These are phyloP conservation scores for Sungouiozyma ichnusensis DNA, from an alignment of 805 yeast genomes.

Conservation along the genomic window DNA sequence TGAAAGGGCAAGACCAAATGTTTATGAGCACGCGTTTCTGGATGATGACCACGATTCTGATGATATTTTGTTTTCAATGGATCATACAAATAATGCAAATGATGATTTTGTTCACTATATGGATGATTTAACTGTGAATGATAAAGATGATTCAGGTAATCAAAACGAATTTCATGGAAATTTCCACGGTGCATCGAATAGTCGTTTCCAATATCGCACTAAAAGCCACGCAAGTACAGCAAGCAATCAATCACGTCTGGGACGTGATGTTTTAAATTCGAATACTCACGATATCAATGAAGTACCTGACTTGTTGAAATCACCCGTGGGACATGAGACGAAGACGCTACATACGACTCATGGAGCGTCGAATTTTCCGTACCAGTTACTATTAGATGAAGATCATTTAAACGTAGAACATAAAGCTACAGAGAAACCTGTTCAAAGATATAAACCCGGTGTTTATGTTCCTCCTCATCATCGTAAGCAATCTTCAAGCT, in stretches of 20 bases:
- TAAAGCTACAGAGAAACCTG: neutral
- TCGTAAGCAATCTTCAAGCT: constrained; percentile 28
- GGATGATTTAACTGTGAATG: constrained; percentile 15
- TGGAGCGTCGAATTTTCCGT: neutral
- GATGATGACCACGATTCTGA: constrained; percentile 22
- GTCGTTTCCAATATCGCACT: neutral
- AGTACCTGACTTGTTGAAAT: constrained; percentile 25
- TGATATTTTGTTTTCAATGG: constrained; percentile 27
- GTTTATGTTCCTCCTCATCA: constrained; percentile 47
- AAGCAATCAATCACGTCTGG: neutral
- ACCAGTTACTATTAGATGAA: neutral
- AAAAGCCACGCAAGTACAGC: constrained; percentile 1
- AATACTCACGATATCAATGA: constrained; percentile 4
- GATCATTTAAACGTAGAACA: neutral
- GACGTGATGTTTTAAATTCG: neutral
- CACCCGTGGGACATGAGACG: constrained; percentile 12
- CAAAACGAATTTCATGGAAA: constrained; percentile 1
- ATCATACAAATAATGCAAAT: constrained; percentile 21
- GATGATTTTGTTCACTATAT: constrained; percentile 21
- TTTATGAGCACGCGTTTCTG: constrained; percentile 1
- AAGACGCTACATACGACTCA: neutral
- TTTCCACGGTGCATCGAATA: neutral
- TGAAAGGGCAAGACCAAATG: neutral
- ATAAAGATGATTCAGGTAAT: constrained; percentile 9
- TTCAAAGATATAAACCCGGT: constrained; percentile 16